Conservation (phyloP, 805 yeast species). For the Yarrowia divulgata region DNA sequence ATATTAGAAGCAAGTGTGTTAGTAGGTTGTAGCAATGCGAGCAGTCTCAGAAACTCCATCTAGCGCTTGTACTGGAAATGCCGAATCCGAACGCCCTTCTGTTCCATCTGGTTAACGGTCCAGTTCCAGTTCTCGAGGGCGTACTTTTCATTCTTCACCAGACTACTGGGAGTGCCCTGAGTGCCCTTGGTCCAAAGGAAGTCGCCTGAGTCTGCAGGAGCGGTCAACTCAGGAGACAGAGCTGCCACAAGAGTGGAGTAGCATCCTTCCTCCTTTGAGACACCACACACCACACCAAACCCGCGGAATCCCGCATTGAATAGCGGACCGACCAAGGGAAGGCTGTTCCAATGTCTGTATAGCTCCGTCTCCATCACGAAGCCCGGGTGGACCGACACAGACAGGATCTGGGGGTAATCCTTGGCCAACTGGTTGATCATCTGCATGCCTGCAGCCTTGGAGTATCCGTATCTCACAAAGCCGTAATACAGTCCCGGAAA, state of each 20-base stretch:
- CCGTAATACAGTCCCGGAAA: slow-evolving; percentile 74
- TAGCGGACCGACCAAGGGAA: slow-evolving; percentile 77
- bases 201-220: slow-evolving; percentile 69
- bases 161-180: slow-evolving; percentile 61
- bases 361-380: slow-evolving; percentile 82
- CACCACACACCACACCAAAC: slow-evolving; percentile 74
- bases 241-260: slow-evolving; percentile 69
- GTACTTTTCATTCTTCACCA: slow-evolving; percentile 65
- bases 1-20: no score
- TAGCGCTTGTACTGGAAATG: neutral
- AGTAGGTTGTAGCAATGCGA: no score
- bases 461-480: slow-evolving; percentile 78
- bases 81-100: neutral
- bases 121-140: slow-evolving; percentile 80
- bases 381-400: slow-evolving; percentile 81
- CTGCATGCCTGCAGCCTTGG: slow-evolving; percentile 81
- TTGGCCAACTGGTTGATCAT: slow-evolving; percentile 68
- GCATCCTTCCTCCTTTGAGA: slow-evolving; percentile 73
- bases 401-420: slow-evolving; percentile 69
- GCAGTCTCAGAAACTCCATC: neutral
- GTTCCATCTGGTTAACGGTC: slow-evolving; percentile 65
- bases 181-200: slow-evolving; percentile 69
- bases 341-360: slow-evolving; percentile 76
- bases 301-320: slow-evolving; percentile 76
- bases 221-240: slow-evolving; percentile 55